A percentile compares a stretch with the other conserved stretches of the same genome.
phyloP scores from a whole-genome alignment of 257 asterid species.

The Apocynum venetum region DNA sequence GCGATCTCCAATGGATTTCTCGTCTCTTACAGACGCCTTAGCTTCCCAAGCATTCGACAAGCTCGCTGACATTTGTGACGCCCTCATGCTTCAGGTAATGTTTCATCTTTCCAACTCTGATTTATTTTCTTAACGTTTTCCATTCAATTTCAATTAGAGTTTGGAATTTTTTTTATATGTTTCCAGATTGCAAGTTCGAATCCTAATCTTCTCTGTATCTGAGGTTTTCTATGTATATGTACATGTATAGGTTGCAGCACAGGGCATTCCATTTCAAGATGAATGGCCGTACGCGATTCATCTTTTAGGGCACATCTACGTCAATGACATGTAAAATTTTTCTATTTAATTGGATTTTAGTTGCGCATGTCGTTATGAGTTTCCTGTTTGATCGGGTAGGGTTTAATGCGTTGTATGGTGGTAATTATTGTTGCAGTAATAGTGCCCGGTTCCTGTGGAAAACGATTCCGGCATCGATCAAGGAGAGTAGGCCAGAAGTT shows the following conservation, averaged over 20 bases:
- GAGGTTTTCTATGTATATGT: background rate
- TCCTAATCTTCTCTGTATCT: conserved; percentile 24
- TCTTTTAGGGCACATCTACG: conserved; percentile 70
- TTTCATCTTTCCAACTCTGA: background rate
- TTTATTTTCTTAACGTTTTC: background rate
- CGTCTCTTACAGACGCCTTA: conserved; percentile 59
- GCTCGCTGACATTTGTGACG: conserved; percentile 69
- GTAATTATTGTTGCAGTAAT: conserved; percentile 40
- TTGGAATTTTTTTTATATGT: background rate
- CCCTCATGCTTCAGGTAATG: conserved; percentile 64
- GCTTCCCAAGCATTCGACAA: conserved; percentile 54
- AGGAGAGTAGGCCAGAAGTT: conserved; percentile 75
- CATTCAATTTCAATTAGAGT: background rate
- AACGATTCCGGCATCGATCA: conserved; percentile 53
- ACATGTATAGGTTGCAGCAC: conserved; percentile 52
- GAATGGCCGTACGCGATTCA: conserved; percentile 96
- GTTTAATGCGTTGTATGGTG: conserved; percentile 7
- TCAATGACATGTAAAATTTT: conserved; percentile 54
- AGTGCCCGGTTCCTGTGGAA: conserved; percentile 96
- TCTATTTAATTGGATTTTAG: background rate
- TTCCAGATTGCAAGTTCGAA: background rate
- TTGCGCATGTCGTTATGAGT: background rate
- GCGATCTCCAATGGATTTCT: conserved; percentile 50
- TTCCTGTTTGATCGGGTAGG: background rate
- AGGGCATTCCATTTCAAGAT: conserved; percentile 59